phyloP scores from a whole-genome alignment of 257 asterid genomes.

The Paraleonurus japonicus region DNA sequence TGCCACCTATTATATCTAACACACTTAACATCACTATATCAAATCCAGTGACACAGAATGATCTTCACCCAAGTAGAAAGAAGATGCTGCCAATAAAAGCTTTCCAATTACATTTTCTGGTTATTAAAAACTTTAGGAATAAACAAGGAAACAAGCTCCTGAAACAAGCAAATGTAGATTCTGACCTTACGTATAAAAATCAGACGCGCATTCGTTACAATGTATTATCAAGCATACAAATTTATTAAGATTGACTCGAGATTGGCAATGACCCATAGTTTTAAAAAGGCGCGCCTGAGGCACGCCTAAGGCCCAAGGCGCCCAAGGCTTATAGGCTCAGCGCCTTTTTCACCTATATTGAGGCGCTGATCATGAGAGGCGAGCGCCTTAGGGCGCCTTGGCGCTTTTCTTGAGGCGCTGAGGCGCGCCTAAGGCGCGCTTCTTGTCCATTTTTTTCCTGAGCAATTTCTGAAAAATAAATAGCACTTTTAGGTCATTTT shows the following conservation, averaged over 20 bases:
- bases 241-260: background rate
- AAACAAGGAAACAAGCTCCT: background rate
- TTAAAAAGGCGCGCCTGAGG: too few species aligned
- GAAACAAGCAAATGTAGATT: slow-evolving; percentile 2
- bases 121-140: background rate
- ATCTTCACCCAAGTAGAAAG: background rate
- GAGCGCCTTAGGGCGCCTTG: too few species aligned
- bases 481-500: too few species aligned
- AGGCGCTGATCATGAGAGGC: too few species aligned
- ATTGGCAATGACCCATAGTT: background rate
- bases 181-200: background rate
- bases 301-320: too few species aligned
- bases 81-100: background rate
- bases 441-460: too few species aligned
- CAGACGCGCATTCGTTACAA: background rate
- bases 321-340: too few species aligned
- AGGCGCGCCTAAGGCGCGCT: too few species aligned
- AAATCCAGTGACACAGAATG: background rate
- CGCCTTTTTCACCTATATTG: too few species aligned
- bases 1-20: background rate
- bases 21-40: slow-evolving; percentile 2
- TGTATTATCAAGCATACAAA: background rate
- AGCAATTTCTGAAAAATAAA: too few species aligned
- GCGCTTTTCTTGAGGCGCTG: too few species aligned
- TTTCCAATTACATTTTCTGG: background rate